Evolutionary conservation across 2,329 filamentous ascomycete species (phyloP), one percentile per base, ranked within the genome.

Genomic region (Botrytis cinerea): DNA sequence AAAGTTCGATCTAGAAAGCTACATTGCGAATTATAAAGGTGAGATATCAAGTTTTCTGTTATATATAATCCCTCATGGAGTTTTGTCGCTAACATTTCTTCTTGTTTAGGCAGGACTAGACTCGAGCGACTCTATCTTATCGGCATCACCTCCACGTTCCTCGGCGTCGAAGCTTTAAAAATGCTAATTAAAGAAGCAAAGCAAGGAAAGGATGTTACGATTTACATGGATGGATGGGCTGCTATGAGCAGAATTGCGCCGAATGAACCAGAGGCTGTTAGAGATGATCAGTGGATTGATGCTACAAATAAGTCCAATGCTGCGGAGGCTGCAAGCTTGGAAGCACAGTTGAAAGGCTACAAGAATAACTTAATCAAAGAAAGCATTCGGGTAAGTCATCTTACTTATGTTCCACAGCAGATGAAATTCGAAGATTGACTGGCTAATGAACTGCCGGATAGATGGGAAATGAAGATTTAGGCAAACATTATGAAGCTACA

Each of bases 321-420:
- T 77, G 83, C 85, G 2, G 92, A 97, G 82, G 91, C 91, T 0
- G 86, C 89, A 72, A 89, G 92, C n/a, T 85, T 98, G 72, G 94
- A 98, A 80, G 85, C 88, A 25, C 94, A 98, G 82, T 86, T 99
- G 32, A 95, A 94, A 82, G 92, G 91, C 1, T 98, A 98, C 83
- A 97, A 96, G 83, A 97, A 98, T 81, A 99, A 98, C 79, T 84
- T 98, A 61, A 94, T 99, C 79, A 97, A 98, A 81, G 96, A 99
- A 84, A 98, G 94, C 84, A 97, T 98, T 79, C 85, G 95, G 78
- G 94, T 97, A 86, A 73, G 87, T 59, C 32, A 25, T n/a, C 12
- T 40, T 28, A 38, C n/a, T 22, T 43, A 14, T 32, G 2, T 43
- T 57, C 38, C 20, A 43, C 5, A 2, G 35, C 35, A 51, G 40